Conservation (phyloP, 805 yeast species). For the Yarrowia yakushimensis region DNA sequence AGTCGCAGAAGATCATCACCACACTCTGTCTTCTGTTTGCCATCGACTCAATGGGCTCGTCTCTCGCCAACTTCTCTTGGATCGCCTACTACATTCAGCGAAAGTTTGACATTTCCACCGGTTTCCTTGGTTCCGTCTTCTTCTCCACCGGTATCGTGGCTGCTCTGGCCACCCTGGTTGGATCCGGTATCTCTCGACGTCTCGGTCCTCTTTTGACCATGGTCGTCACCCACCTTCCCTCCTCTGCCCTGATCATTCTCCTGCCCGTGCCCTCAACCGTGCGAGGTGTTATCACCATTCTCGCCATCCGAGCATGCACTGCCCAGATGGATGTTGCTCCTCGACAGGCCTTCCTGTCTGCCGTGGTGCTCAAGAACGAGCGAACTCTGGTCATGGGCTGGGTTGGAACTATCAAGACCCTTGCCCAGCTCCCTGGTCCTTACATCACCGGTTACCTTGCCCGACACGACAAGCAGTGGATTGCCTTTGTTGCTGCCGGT, state of each 20-base stretch:
- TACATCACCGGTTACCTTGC: conserved; percentile 71
- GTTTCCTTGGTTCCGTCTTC: conserved; percentile 63
- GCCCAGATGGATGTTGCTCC: conserved; percentile 88
- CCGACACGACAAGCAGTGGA: conserved; percentile 36
- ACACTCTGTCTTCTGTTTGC: conserved; percentile 48
- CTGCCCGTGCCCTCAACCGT: conserved; percentile 48
- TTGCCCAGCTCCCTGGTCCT: conserved; percentile 79
- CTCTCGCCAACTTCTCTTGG: conserved; percentile 83
- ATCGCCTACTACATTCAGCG: conserved; percentile 69
- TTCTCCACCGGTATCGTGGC: conserved; percentile 59
- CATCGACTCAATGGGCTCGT: conserved; percentile 79
- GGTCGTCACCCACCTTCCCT: conserved; percentile 69
- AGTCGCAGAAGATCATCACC: conserved; percentile 32
- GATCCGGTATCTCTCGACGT: conserved; percentile 45
- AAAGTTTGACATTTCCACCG: conserved; percentile 51
- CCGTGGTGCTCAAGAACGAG: conserved; percentile 60
- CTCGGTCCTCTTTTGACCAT: conserved; percentile 79
- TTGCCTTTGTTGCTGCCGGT: conserved; percentile 39
- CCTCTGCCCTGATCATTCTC: conserved; percentile 56
- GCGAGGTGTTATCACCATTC: conserved; percentile 47
- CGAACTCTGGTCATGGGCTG: conserved; percentile 77
- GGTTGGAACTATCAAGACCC: conserved; percentile 79
- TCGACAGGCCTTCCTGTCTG: conserved; percentile 71
- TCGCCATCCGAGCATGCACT: conserved; percentile 57
- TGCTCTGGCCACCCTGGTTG: conserved; percentile 54